phyloP scores from a whole-genome alignment of 768 basidiomycete species.

The Chalciporus sphaerocephalus region DNA sequence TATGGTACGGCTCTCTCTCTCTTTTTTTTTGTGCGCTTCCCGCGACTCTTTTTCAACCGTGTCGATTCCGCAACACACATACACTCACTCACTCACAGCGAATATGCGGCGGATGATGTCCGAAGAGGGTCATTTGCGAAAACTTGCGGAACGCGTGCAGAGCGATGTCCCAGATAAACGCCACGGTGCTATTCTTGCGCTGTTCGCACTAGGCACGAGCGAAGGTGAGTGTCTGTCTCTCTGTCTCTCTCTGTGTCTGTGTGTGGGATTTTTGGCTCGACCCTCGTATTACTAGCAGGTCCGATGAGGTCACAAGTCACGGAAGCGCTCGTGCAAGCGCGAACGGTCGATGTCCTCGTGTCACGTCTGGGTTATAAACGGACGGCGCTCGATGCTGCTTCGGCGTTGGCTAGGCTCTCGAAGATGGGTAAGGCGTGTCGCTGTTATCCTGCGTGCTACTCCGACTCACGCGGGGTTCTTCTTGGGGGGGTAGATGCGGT shows the following conservation, averaged over 20 bases:
- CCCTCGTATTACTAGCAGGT: background rate
- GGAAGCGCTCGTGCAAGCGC: constrained; percentile 11
- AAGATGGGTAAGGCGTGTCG: constrained; percentile 17
- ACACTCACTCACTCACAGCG: constrained; percentile 4
- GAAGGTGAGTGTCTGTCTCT: constrained; percentile 2
- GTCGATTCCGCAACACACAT: background rate
- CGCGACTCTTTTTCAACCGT: too few species aligned
- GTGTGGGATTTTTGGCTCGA: background rate
- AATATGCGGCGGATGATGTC: constrained; percentile 8
- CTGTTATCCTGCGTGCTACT: too few species aligned
- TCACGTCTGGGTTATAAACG: constrained; percentile 13
- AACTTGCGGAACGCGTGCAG: constrained; percentile 16
- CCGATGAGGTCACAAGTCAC: constrained; percentile 8
- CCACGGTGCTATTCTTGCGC: constrained; percentile 15
- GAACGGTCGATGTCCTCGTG: constrained; percentile 17
- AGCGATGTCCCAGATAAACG: constrained; percentile 6
- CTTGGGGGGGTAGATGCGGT: too few species aligned
- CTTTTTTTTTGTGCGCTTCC: background rate
- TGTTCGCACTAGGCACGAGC: constrained; percentile 14
- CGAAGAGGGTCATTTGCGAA: constrained; percentile 4
- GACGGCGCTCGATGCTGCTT: constrained; percentile 20
- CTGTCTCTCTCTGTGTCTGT: too few species aligned
- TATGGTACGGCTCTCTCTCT: constrained; percentile 11
- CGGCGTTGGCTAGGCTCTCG: constrained; percentile 12
- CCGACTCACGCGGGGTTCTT: too few species aligned